Evolutionary conservation across 192 early-diverging fungal genomes (phyloP), one percentile per base, ranked within the genome.

Genomic region (Backusella tarrabulga): DNA sequence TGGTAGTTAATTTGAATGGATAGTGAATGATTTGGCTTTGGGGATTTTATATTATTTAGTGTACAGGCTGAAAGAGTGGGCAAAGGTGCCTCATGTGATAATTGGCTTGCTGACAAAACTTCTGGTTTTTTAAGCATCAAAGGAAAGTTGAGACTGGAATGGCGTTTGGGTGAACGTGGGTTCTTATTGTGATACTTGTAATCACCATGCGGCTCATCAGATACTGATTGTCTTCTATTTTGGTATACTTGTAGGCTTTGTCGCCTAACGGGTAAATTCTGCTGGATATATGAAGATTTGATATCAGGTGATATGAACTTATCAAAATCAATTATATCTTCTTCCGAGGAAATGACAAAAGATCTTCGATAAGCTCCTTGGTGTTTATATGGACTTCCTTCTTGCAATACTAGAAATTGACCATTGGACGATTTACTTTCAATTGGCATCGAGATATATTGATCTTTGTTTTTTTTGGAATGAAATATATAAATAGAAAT

Each of bases 231-330:
- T 63, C 23, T 44, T 50, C 29, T 14, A 32, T 44, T 40, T 9
- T 44, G 71, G 41, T 72, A 82, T 4, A 71, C 67, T 60, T 38
- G 35, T 9, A 82, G 54, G 52, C 80, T 82, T 70, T 82, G 80
- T 3, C 74, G 74, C 38, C 80, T 67, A 40, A 82, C 70, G 29
- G 80, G 80, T 26, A 82, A 63, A 26, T 78, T 70, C 52, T 82
- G 80, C 15, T 75, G 68, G 14, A 75, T 70, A 29, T 82, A 82
- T 23, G 68, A 75, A 1, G 72, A 75, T 34, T 46, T 44, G 6
- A 78, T 56, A 6, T 72, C 71, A 2, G 40, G 36, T 32, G 71
- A 50, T 19, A 72, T 50, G 12, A 72, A 1, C 21, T 70, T 38
- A 41, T 70, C 35, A 40, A 41, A 23, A n/a, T 70, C 38, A 38